A percentile compares a stretch with the other conserved stretches of the same genome.
These are phyloP conservation scores for Chlorella sorokiniana DNA, from an alignment of 139 green algal genomes.

Conservation along the genomic window DNA sequence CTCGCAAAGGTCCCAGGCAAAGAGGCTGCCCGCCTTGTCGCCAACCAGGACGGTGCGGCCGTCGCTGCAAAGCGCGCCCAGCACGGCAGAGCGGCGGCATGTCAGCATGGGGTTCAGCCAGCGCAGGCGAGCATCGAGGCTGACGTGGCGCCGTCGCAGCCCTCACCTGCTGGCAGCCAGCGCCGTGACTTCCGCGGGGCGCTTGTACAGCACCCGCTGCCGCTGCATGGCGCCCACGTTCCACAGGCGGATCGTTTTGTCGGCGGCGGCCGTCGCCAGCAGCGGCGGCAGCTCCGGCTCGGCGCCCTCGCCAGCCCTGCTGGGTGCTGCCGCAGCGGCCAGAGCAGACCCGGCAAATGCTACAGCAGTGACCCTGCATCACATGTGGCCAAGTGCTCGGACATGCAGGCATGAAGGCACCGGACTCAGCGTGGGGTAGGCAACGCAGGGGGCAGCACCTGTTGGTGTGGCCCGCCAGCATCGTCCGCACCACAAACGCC, in stretches of 20 bases:
- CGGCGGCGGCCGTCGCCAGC: constrained; percentile 5
- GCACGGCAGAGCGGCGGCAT: neutral
- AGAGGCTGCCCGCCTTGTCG: constrained; percentile 21
- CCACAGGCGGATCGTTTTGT: constrained; percentile 32
- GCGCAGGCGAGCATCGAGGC: neutral
- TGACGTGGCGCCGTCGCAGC: no score
- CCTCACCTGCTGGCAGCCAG: constrained; percentile 6
- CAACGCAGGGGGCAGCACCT: constrained; percentile 22
- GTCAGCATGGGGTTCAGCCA: neutral
- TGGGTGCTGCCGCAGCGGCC: neutral
- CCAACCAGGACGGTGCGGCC: constrained; percentile 13
- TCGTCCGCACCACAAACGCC: constrained; percentile 1
- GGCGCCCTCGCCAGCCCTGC: neutral
- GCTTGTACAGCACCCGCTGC: constrained; percentile 30
- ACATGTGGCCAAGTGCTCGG: neutral
- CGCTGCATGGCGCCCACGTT: neutral
- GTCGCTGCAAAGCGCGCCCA: constrained; percentile 1
- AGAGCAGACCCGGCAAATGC: constrained; percentile 10
- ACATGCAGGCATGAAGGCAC: neutral
- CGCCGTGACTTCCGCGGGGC: constrained; percentile 37
- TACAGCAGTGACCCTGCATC: constrained; percentile 31
- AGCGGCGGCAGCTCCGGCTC: constrained; percentile 2
- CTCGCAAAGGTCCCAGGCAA: constrained; percentile 4
- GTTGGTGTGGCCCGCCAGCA: constrained; percentile 32
- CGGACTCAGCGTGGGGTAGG: neutral